phyloP scores from a whole-genome alignment of 768 basidiomycete genomes.

The Suillus subalutaceus region DNA sequence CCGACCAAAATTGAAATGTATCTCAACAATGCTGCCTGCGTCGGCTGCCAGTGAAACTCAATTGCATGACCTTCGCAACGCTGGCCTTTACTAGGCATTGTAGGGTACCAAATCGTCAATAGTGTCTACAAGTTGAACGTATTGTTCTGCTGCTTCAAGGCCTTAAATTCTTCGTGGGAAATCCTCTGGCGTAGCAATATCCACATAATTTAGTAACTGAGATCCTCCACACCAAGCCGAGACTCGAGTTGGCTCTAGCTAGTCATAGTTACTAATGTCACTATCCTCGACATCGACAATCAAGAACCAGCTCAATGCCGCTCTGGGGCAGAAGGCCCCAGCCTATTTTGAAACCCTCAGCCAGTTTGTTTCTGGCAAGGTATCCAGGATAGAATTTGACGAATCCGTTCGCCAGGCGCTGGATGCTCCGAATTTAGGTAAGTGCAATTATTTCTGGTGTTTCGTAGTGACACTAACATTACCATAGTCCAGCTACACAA shows the following conservation, averaged over 20 bases:
- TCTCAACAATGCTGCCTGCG: too few species aligned
- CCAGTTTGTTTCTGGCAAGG: constrained; percentile 65
- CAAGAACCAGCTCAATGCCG: constrained; percentile 64
- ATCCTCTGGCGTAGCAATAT: too few species aligned
- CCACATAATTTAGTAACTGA: too few species aligned
- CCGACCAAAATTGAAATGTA: too few species aligned
- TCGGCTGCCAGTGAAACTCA: too few species aligned
- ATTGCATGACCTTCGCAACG: too few species aligned
- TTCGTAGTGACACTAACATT: constrained; percentile 14
- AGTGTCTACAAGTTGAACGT: too few species aligned
- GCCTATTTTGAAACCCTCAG: constrained; percentile 67
- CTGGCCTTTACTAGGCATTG: too few species aligned
- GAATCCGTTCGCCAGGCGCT: constrained; percentile 65
- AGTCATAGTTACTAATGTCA: constrained; percentile 53
- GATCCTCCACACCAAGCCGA: too few species aligned
- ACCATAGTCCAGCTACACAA: constrained; percentile 78
- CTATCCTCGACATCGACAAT: constrained; percentile 74
- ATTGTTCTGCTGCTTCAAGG: too few species aligned
- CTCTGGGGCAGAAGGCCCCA: constrained; percentile 61
- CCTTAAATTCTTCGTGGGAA: not conserved
- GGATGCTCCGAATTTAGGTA: constrained; percentile 58
- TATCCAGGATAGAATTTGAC: constrained; percentile 78
- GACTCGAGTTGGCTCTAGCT: not conserved
- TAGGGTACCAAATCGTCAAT: too few species aligned
- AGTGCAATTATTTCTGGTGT: constrained; percentile 13